Evolutionary conservation across 129 eudicot species (phyloP).

Genomic region (Ambrosia trifida): DNA sequence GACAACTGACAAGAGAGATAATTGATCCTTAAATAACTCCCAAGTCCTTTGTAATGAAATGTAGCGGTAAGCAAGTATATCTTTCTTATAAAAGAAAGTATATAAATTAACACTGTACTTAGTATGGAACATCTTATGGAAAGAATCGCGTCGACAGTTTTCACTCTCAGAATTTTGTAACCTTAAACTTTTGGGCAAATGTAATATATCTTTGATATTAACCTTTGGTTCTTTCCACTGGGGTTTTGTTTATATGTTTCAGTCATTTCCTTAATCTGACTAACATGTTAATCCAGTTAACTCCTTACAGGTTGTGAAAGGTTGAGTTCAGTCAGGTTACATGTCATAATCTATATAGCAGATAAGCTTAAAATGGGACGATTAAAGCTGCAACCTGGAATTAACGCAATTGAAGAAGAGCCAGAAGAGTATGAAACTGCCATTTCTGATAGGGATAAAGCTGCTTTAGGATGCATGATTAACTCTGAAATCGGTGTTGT

Average conservation of each 20-base stretch:
- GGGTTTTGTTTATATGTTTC: conserved; percentile 10
- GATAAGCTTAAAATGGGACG: conserved; percentile 58
- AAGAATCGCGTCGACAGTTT: background rate
- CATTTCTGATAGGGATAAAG: conserved; percentile 52
- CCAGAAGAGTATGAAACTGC: conserved; percentile 73
- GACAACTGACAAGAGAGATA: background rate
- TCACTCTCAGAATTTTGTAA: conserved; percentile 3
- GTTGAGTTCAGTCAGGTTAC: conserved; percentile 22
- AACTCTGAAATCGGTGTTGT: conserved; percentile 91
- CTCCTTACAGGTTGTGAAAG: conserved; percentile 26
- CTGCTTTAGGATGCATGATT: conserved; percentile 75
- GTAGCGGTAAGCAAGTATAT: background rate
- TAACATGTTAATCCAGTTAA: conserved; percentile 9
- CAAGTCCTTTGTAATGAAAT: background rate
- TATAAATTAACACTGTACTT: background rate
- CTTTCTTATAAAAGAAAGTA: background rate
- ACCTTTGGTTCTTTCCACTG: conserved; percentile 6
- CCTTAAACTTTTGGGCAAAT: background rate
- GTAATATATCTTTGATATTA: background rate
- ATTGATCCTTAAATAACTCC: background rate
- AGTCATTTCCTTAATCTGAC: conserved; percentile 8
- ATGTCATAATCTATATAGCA: conserved; percentile 18
- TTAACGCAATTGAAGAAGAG: conserved; percentile 87
- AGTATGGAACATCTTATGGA: conserved; percentile 1
- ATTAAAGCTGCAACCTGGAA: conserved; percentile 73